Evolutionary conservation across 2,329 filamentous ascomycete species (phyloP), one percentile per base, ranked within the genome.

Genomic region (Aspergillus texensis): DNA sequence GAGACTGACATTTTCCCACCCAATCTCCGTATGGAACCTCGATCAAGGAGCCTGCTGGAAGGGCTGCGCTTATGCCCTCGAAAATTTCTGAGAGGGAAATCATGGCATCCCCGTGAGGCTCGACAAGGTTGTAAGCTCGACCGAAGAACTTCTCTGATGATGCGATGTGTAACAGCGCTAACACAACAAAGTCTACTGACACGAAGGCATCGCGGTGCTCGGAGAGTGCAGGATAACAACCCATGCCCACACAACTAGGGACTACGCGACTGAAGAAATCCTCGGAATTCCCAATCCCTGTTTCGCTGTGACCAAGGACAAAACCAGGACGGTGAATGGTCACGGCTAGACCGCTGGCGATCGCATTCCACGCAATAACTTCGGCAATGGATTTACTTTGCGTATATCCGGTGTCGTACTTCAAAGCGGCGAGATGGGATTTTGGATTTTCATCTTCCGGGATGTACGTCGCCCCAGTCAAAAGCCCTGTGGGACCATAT

Each of bases 371-470:
- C 6, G 46, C 60, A 21, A 68, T 60, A 21, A 26, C 60, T 50
- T 69, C 68, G 1, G 61, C 65, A 11, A 69, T 62, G 21, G 46
- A 60, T 28, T 69, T 63, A 39, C 63, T 69, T 21, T 58, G 61
- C 0, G 60, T 32, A 32, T 69, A 69, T n/a, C 66, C 65, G 1
- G 54, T 58, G 26, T 66, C 55, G 14, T 61, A 53, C 28, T 26
- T 46, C 12, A 61, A 19, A 21, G 24, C 43, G 6, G 6, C 55
- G 34, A 32, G 16, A 16, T 55, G 26, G 12, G 32, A 24, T 39
- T 24, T 6, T 12, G 63, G 66, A 1, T 19, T 34, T 32, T 67
- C 48, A 28, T 60, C 45, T 43, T 67, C 65, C 1, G 36, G 10
- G 19, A 65, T 30, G 28, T 57, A 39, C 11, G 26, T 56, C 16